Conservation (phyloP, 768 basidiomycete species). For the Crassisporium funariophilum region DNA sequence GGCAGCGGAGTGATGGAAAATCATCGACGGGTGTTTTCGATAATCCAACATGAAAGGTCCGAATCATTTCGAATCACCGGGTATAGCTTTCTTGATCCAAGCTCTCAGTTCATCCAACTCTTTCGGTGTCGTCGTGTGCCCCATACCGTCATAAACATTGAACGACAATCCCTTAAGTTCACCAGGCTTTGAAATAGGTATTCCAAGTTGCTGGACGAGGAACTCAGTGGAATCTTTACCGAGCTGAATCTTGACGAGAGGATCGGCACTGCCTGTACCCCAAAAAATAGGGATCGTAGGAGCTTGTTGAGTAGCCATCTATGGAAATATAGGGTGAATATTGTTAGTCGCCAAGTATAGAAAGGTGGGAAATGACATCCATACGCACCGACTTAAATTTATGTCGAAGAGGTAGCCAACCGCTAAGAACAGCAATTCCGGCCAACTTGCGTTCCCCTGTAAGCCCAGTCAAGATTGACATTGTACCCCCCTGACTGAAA, state of each 20-base stretch:
- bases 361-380: conserved; percentile 1
- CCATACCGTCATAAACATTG: conserved; percentile 65
- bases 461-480: conserved; percentile 76
- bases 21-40: not conserved
- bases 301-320: conserved; percentile 67
- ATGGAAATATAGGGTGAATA: conserved; percentile 7
- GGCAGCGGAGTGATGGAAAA: conserved; percentile 3
- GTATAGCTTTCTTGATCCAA: conserved; percentile 69
- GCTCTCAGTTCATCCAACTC: conserved; percentile 71
- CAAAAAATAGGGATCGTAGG: conserved; percentile 77
- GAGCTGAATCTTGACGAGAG: conserved; percentile 62
- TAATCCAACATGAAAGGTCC: not conserved
- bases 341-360: conserved; percentile 6
- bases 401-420: conserved; percentile 71
- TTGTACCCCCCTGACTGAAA: conserved; percentile 84
- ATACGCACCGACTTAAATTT: conserved; percentile 65
- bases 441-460: conserved; percentile 67
- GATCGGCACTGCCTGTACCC: conserved; percentile 82
- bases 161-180: conserved; percentile 62
- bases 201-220: conserved; percentile 54
- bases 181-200: conserved; percentile 43
- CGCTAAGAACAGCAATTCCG: conserved; percentile 73
- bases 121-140: conserved; percentile 62
- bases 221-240: conserved; percentile 58
- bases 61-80: conserved; percentile 20